These are phyloP conservation scores for Trapa bicornis DNA, from an alignment of 345 rosid genomes.

Conservation along the genomic window DNA sequence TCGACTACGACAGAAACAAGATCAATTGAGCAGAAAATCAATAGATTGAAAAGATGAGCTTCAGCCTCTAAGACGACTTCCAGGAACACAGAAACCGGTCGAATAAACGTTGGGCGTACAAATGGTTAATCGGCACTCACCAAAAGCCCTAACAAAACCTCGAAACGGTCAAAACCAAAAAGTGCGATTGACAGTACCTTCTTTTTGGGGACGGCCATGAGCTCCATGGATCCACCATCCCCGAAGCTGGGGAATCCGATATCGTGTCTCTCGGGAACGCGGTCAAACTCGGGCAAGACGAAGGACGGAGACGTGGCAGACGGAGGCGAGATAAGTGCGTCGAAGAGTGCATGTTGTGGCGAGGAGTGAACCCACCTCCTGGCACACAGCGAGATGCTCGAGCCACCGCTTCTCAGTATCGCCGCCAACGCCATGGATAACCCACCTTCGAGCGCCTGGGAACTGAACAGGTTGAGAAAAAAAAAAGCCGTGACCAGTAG, in stretches of 20 bases:
- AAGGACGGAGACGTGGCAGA: conserved; percentile 3
- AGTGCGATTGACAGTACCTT: conserved; percentile 26
- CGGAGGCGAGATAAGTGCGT: conserved; percentile 7
- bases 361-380: conserved; percentile 28
- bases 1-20: too few species aligned
- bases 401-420: conserved; percentile 25
- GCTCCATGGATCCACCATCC: conserved; percentile 57
- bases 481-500: too few species aligned
- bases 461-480: not conserved
- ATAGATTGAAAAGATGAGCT: too few species aligned
- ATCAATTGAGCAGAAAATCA: too few species aligned
- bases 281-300: conserved; percentile 33
- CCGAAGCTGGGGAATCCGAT: conserved; percentile 34
- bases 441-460: not conserved
- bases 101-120: too few species aligned
- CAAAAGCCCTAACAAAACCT: conserved; percentile 7
- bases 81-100: not conserved
- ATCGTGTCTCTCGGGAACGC: conserved; percentile 18
- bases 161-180: not conserved
- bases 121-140: not conserved
- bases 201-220: conserved; percentile 90
- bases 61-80: too few species aligned
- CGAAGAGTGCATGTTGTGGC: conserved; percentile 27
- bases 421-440: conserved; percentile 36
- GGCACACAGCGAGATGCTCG: conserved; percentile 12